Base-by-base conservation (phyloP, 495 filamentous ascomycete genomes). In the Rostrohypoxylon terebratum region DNA sequence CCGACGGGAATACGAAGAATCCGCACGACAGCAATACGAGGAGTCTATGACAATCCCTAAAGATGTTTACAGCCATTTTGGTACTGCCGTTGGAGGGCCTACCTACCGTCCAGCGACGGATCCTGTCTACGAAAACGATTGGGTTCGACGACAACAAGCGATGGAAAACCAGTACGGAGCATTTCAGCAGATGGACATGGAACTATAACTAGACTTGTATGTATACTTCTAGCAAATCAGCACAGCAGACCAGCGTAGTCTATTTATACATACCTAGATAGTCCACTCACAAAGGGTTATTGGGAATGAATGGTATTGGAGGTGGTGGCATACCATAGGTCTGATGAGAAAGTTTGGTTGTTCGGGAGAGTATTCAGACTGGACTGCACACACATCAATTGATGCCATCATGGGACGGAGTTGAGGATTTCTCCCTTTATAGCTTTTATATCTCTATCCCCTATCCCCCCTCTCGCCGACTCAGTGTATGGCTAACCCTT, bases 111-210 rank as follows among this genome's bases (percentile, higher is more conserved):
- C 83, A 14, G 83, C 87, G 25, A 87, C 82, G 45, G 90, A 92
- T 66, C 90, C 90, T 0, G 86, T 90, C 31, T 92, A 91, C 72
- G 82, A 82, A 23, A 80, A 79, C 59, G 82, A 81, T 58, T 84
- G 84, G 79, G 82, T 83, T 78, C 83, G 87, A 71, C 79, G 81
- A 45, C 80, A 84, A 20, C 72, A 81, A 25, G 59, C 73, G 0
- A 87, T 90, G 85, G 88, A 89, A 77, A 84, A 89, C 59, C 86
- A 89, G 72, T 89, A 91, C 66, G 86, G 85, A 3, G 71, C 76
- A 31, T 82, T 84, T 54, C 81, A 87, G 75, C 80, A 83, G 55
- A 82, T 80, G 75, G 72, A 75, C 8, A 78, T 78, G 77, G 75
- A 77, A 34, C 54, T 76, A 53, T 79, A 77, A 55, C 13, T 28